Evolutionary conservation across 768 basidiomycete species (phyloP).

Genomic region (Auricularia cornea): DNA sequence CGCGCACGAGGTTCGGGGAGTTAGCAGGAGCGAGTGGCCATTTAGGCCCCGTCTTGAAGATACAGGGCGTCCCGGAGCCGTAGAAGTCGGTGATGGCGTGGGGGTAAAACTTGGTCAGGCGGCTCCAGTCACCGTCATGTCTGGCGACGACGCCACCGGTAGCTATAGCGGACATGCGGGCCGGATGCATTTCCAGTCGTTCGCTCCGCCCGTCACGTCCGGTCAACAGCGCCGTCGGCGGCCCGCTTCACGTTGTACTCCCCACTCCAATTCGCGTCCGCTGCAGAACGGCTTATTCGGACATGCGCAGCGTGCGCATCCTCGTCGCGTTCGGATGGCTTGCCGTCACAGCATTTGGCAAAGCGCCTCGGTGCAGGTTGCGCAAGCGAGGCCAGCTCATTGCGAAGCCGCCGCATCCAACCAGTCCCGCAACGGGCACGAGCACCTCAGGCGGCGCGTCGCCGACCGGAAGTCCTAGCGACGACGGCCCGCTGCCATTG

Average conservation of each 20-base stretch:
- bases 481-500: conserved; percentile 12
- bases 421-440: background rate
- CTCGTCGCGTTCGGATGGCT: background rate
- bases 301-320: background rate
- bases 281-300: background rate
- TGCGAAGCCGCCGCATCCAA: background rate
- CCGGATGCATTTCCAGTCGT: no score
- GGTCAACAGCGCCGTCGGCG: no score
- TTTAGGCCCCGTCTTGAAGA: no score
- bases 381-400: background rate
- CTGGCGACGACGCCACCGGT: no score
- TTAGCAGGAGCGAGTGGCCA: no score
- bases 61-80: no score
- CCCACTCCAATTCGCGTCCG: background rate
- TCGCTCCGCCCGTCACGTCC: no score
- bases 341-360: background rate
- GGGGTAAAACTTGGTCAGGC: no score
- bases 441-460: background rate
- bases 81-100: no score
- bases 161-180: no score
- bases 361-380: background rate
- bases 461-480: background rate
- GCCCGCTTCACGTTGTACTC: background rate
- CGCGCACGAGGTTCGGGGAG: no score
- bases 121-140: no score